Percentiles rank a stretch among this genome's conserved stretches.
Conservation (phyloP, 768 basidiomycete species). For the Pisolithus tinctorius region DNA sequence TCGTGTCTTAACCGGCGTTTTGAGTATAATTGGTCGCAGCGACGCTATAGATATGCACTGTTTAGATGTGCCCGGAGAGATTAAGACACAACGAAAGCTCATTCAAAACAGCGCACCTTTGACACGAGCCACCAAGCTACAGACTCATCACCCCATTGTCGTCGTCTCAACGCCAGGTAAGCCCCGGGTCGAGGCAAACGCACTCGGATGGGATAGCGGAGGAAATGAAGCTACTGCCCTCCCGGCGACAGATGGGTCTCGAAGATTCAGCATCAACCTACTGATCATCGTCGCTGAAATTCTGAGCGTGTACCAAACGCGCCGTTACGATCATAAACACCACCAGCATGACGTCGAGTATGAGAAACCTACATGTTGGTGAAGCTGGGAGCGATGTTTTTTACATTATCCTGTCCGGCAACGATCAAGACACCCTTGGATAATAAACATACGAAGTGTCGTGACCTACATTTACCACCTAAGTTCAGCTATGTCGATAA, state of each 20-base stretch:
- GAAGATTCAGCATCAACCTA: constrained; percentile 14
- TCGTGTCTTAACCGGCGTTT: too few species aligned
- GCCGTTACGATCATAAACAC: background rate
- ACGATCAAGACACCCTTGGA: background rate
- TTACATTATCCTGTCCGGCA: background rate
- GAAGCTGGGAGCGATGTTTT: too few species aligned
- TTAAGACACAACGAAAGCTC: too few species aligned
- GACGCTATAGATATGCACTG: too few species aligned
- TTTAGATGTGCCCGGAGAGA: too few species aligned
- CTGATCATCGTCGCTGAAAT: constrained; percentile 11
- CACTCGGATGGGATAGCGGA: too few species aligned
- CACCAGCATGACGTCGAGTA: background rate
- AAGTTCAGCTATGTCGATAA: background rate
- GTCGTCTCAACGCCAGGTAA: too few species aligned
- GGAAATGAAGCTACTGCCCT: background rate
- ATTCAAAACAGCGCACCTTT: too few species aligned
- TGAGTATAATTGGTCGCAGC: too few species aligned
- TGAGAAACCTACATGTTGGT: background rate
- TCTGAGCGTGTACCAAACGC: background rate
- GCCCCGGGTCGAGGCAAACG: too few species aligned
- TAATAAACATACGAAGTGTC: background rate
- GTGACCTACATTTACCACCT: background rate
- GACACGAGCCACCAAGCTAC: too few species aligned
- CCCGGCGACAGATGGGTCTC: background rate
- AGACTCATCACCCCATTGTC: too few species aligned